phyloP scores from a whole-genome alignment of 768 basidiomycete species.

The Boletellus emodensis region DNA sequence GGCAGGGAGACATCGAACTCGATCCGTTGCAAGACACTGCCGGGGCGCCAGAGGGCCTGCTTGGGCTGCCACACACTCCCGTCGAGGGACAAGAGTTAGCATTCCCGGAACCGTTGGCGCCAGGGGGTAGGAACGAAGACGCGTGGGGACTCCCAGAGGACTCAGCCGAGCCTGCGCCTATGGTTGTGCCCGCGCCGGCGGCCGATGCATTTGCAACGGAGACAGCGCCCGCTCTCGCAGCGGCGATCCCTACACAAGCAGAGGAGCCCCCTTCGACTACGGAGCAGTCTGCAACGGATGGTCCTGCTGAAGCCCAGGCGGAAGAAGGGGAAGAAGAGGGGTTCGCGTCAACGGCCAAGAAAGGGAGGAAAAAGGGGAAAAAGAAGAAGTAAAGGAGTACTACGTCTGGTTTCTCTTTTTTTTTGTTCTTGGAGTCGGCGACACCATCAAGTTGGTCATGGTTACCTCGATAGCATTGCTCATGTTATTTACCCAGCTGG shows the following conservation, averaged over 20 bases:
- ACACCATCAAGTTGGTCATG: no score
- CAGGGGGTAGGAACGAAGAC: not conserved
- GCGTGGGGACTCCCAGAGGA: not conserved
- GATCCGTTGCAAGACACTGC: not conserved
- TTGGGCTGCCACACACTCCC: not conserved
- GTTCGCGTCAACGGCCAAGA: not conserved
- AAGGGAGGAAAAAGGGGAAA: constrained; percentile 5
- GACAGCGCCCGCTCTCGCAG: not conserved
- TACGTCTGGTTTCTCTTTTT: no score
- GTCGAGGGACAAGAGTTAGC: not conserved
- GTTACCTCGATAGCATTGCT: no score
- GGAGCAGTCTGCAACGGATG: not conserved
- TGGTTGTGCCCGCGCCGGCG: not conserved
- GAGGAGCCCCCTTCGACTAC: not conserved
- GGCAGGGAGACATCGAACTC: not conserved
- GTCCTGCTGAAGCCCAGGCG: not conserved
- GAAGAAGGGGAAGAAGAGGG: not conserved
- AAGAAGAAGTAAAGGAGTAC: constrained; percentile 5
- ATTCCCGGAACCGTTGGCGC: not conserved
- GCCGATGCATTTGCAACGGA: not conserved
- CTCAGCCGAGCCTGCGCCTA: not conserved
- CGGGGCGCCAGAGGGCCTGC: no score
- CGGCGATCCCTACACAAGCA: not conserved
- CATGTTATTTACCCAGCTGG: no score
- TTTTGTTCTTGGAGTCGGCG: no score